These are phyloP conservation scores for Clonostachys solani DNA, from an alignment of 2,329 filamentous ascomycete species.

Conservation along the genomic window DNA sequence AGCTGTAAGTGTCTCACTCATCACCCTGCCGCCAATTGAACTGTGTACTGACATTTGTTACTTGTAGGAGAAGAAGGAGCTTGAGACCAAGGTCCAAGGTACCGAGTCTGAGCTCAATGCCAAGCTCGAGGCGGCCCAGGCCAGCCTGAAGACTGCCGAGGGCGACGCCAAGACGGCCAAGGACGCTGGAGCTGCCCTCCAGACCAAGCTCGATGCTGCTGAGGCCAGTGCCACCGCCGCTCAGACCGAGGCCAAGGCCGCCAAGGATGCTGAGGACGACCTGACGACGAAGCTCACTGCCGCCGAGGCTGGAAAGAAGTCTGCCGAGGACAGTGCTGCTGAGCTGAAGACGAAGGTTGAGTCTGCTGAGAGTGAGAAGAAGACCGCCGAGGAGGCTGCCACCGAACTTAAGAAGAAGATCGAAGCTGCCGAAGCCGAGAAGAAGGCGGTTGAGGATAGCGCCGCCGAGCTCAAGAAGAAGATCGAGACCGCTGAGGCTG, in stretches of 20 bases:
- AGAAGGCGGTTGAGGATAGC: conserved; percentile 1
- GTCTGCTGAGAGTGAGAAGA: background rate
- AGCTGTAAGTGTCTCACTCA: conserved; percentile 14
- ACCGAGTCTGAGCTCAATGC: conserved; percentile 7
- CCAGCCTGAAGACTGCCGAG: conserved; percentile 2
- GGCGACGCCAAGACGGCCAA: conserved; percentile 2
- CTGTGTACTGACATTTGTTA: background rate
- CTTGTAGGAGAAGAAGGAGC: background rate
- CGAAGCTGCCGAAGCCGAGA: background rate
- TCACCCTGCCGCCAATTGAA: background rate
- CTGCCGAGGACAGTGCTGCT: conserved; percentile 1
- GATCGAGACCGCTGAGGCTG: background rate
- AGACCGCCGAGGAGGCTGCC: background rate
- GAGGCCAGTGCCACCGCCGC: background rate
- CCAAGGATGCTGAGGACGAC: conserved; percentile 1
- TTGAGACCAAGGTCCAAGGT: conserved; percentile 4
- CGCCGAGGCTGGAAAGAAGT: conserved; percentile 6
- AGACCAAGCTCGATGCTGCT: conserved; percentile 5
- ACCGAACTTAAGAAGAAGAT: background rate
- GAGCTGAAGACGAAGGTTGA: background rate
- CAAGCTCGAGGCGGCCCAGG: conserved; percentile 7
- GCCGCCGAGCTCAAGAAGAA: conserved; percentile 1
- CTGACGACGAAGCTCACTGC: conserved; percentile 8
- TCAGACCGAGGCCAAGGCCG: conserved; percentile 1
- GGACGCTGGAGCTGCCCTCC: conserved; percentile 1